Evolutionary conservation across 768 basidiomycete genomes (phyloP).

Genomic region (Mycena latifolia): DNA sequence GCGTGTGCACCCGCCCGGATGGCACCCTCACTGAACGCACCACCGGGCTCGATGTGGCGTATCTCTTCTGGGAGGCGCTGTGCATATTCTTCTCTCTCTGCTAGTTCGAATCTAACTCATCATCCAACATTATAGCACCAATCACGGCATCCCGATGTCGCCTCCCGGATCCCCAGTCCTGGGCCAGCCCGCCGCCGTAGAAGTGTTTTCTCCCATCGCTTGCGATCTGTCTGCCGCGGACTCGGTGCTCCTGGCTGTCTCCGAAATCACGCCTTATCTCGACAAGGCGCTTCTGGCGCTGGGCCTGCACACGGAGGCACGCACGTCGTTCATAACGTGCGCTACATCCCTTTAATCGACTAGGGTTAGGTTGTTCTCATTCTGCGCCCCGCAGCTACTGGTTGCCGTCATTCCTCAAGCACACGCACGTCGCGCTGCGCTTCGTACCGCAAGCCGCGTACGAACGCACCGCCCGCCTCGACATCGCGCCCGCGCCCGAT

Average conservation of each 20-base stretch:
- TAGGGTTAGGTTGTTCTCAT: too few relatives aligned
- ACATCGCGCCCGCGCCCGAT: conserved; percentile 55
- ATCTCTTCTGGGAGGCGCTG: conserved; percentile 43
- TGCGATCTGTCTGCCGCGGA: conserved; percentile 40
- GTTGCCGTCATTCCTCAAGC: conserved; percentile 56
- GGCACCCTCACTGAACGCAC: conserved; percentile 38
- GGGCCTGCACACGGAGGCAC: conserved; percentile 55
- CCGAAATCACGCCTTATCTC: conserved; percentile 50
- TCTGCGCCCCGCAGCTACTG: conserved; percentile 49
- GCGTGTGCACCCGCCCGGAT: conserved; percentile 29
- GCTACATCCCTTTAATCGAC: conserved; percentile 2
- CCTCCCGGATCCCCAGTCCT: conserved; percentile 13
- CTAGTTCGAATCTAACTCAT: too few relatives aligned
- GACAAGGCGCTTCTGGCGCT: conserved; percentile 47
- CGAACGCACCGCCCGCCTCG: conserved; percentile 52
- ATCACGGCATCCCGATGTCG: conserved; percentile 4
- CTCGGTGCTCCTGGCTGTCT: conserved; percentile 46
- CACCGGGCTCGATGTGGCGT: conserved; percentile 38
- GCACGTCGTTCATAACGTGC: conserved; percentile 61
- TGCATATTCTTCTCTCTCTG: conserved; percentile 6
- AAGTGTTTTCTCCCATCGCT: conserved; percentile 18
- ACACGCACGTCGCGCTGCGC: conserved; percentile 56
- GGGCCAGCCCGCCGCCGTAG: background rate
- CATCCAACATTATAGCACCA: background rate
- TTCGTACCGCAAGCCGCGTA: conserved; percentile 60